Conservation (phyloP, 2,329 filamentous ascomycete genomes). For the Cladorrhinum sp. region DNA sequence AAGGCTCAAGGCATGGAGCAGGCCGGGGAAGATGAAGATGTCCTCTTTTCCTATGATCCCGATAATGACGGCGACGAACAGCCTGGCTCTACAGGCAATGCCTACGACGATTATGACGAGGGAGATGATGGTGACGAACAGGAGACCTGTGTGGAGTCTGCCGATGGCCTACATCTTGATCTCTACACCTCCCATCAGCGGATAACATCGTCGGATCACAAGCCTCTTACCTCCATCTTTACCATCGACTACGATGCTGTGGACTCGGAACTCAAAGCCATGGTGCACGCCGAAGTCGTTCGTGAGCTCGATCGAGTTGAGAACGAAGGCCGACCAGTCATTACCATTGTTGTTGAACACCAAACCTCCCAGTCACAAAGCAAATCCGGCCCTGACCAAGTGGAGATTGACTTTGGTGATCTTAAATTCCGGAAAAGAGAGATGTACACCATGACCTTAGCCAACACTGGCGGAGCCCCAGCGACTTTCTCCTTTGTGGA, state of each 20-base stretch:
- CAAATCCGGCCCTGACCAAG: constrained; percentile 36
- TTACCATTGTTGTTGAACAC: constrained; percentile 78
- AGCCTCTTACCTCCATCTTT: constrained; percentile 82
- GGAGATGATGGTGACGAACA: constrained; percentile 49
- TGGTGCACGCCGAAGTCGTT: constrained; percentile 81
- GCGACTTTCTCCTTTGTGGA: constrained; percentile 80
- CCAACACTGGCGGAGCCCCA: constrained; percentile 82
- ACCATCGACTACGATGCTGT: constrained; percentile 82
- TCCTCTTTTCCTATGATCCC: constrained; percentile 88
- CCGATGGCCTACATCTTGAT: constrained; percentile 54
- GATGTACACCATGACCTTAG: constrained; percentile 71
- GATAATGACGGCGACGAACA: constrained; percentile 63
- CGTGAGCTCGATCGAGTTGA: constrained; percentile 85
- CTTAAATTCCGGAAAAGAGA: constrained; percentile 67
- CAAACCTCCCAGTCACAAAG: constrained; percentile 43
- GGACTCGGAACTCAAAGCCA: constrained; percentile 78
- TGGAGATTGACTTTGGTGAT: constrained; percentile 69
- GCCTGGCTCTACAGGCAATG: constrained; percentile 44
- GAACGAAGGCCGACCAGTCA: constrained; percentile 79
- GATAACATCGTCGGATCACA: constrained; percentile 91
- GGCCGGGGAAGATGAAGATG: constrained; percentile 71
- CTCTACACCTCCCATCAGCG: constrained; percentile 85
- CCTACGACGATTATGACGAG: constrained; percentile 61
- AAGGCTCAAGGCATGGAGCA: constrained; percentile 72
- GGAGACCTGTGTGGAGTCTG: constrained; percentile 56